Evolutionary conservation across 1,139 yeast species (phyloP).

Genomic region (Arxiozyma bovina): DNA sequence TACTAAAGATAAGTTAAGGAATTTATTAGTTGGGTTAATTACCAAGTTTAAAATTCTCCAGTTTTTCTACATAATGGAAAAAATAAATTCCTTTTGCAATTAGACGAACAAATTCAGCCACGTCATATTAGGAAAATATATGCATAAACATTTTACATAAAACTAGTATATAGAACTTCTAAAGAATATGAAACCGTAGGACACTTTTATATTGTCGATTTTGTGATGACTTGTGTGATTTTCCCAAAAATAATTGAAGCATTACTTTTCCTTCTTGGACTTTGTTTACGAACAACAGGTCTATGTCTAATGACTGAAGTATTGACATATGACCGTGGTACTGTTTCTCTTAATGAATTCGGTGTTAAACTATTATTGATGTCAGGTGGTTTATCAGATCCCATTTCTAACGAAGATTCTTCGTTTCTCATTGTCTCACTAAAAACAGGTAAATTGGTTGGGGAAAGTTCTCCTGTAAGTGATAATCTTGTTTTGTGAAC

Average conservation of each 20-base stretch:
- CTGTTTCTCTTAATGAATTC: neutral
- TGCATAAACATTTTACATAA: neutral
- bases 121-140: neutral
- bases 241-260: neutral
- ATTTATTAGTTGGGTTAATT: no score
- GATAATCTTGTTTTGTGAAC: conserved; percentile 1
- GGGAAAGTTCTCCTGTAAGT: neutral
- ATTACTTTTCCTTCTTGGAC: neutral
- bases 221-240: neutral
- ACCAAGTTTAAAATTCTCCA: no score
- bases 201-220: neutral
- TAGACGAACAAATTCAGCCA: no score
- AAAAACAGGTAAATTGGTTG: no score
- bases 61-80: no score
- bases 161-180: neutral
- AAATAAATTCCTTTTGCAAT: no score
- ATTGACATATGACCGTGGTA: neutral
- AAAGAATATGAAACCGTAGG: neutral
- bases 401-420: neutral
- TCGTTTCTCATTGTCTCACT: no score
- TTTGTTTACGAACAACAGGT: neutral
- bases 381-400: neutral
- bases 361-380: neutral
- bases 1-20: no score
- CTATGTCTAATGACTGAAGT: neutral